phyloP scores from a whole-genome alignment of 768 basidiomycete genomes.

The Rhodotorula paludigena region DNA sequence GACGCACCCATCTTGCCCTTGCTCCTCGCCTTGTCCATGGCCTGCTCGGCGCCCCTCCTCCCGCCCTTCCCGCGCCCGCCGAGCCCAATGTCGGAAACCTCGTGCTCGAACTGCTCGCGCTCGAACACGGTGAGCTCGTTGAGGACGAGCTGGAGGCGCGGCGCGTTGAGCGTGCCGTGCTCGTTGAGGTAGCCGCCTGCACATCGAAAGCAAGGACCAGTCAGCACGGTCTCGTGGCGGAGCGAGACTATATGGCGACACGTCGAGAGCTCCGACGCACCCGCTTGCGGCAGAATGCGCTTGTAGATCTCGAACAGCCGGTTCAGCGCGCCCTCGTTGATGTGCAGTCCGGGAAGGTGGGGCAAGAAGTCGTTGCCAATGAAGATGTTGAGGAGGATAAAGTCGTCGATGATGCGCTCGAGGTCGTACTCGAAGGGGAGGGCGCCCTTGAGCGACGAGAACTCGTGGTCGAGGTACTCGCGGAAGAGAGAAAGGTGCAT shows the following conservation, averaged over 20 bases:
- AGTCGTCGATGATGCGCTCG: conserved; percentile 95
- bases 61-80: conserved; percentile 52
- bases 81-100: conserved; percentile 80
- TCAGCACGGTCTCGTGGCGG: background rate
- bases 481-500: conserved; percentile 89
- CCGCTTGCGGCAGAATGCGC: conserved; percentile 66
- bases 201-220: background rate
- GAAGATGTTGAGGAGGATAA: conserved; percentile 91
- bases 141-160: conserved; percentile 75
- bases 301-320: conserved; percentile 92
- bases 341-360: conserved; percentile 91
- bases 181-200: conserved; percentile 91
- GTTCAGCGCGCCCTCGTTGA: conserved; percentile 94
- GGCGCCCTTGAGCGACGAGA: conserved; percentile 55
- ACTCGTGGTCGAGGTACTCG: conserved; percentile 96
- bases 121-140: conserved; percentile 87
- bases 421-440: conserved; percentile 79
- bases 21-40: conserved; percentile 46
- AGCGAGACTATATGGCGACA: no score
- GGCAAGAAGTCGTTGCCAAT: conserved; percentile 97
- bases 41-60: conserved; percentile 5
- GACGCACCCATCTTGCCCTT: conserved; percentile 61
- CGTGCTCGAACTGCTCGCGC: conserved; percentile 82
- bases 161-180: conserved; percentile 70
- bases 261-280: conserved; percentile 54